Percentiles rank a stretch among this genome's conserved stretches.
These are phyloP conservation scores for Drosera capensis DNA, from an alignment of 148 eudicot genomes.

Conservation along the genomic window DNA sequence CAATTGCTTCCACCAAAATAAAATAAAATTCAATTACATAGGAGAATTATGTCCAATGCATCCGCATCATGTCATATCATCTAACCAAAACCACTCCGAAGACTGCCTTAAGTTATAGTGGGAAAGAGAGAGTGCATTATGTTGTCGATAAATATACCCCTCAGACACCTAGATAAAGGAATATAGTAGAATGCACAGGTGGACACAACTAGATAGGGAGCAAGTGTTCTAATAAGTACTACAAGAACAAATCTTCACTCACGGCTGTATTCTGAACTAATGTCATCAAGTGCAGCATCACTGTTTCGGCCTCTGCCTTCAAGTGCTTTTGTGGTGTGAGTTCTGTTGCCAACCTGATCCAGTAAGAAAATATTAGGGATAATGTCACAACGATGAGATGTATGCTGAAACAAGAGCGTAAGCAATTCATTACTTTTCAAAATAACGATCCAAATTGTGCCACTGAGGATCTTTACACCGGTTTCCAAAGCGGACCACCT, in stretches of 20 bases:
- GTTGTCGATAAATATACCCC: too few relatives aligned
- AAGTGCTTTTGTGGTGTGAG: constrained; percentile 54
- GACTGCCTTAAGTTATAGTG: too few relatives aligned
- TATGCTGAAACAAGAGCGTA: too few relatives aligned
- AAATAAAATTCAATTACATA: too few relatives aligned
- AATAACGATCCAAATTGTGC: constrained; percentile 94
- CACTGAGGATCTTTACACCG: constrained; percentile 98
- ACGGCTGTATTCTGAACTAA: constrained; percentile 91
- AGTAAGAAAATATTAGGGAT: not conserved
- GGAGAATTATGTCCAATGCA: too few relatives aligned
- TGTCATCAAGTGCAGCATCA: constrained; percentile 54
- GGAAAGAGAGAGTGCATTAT: too few relatives aligned
- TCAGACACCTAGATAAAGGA: too few relatives aligned
- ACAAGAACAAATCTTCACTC: constrained; percentile 22
- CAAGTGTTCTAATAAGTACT: not conserved
- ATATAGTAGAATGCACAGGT: not conserved
- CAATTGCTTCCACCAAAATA: too few relatives aligned
- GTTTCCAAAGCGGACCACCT: constrained; percentile 96
- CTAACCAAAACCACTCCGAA: too few relatives aligned
- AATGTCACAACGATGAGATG: too few relatives aligned
- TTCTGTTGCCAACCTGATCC: constrained; percentile 50
- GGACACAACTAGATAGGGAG: not conserved
- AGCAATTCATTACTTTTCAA: constrained; percentile 59
- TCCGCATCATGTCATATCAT: too few relatives aligned
- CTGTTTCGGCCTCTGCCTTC: constrained; percentile 69